These are phyloP conservation scores for Cutaneotrichosporon cutaneum DNA, from an alignment of 1,284 basidiomycete genomes.

Conservation along the genomic window DNA sequence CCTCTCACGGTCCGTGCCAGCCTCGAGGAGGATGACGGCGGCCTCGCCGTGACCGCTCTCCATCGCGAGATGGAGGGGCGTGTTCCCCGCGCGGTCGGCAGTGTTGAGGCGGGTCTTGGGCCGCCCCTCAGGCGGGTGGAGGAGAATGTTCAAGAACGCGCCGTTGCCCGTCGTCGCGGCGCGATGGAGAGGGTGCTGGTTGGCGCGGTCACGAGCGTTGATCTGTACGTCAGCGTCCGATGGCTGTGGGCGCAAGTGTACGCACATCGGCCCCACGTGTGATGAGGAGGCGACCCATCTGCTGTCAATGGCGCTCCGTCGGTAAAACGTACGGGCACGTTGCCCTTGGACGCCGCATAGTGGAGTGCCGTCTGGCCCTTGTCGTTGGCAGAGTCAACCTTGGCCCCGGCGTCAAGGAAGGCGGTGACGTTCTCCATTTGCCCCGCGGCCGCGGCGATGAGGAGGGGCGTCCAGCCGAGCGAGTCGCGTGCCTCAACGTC, in stretches of 20 bases:
- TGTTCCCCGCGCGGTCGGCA: constrained; percentile 81
- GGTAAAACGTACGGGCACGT: constrained; percentile 67
- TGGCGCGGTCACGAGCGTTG: constrained; percentile 86
- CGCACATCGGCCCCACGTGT: constrained; percentile 79
- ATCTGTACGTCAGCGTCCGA: constrained; percentile 58
- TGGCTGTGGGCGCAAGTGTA: not conserved
- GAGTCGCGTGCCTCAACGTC: constrained; percentile 71
- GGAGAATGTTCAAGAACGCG: constrained; percentile 75
- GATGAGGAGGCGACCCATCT: constrained; percentile 85
- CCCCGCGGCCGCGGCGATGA: constrained; percentile 67
- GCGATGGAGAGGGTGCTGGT: constrained; percentile 84
- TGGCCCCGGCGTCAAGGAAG: constrained; percentile 77
- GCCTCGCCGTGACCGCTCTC: constrained; percentile 88
- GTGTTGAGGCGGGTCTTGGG: constrained; percentile 82
- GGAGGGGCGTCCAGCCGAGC: constrained; percentile 80
- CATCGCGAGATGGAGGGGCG: constrained; percentile 92
- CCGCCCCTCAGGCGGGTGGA: constrained; percentile 69
- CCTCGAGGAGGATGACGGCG: constrained; percentile 83
- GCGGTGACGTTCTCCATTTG: constrained; percentile 73
- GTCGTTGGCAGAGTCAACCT: constrained; percentile 75
- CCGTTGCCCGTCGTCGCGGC: constrained; percentile 91
- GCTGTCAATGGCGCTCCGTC: constrained; percentile 29
- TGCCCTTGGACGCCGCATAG: constrained; percentile 91
- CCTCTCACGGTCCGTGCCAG: constrained; percentile 82
- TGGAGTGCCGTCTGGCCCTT: constrained; percentile 89